These are phyloP conservation scores for Corylus heterophylla DNA, from an alignment of 306 rosid species.

Conservation along the genomic window DNA sequence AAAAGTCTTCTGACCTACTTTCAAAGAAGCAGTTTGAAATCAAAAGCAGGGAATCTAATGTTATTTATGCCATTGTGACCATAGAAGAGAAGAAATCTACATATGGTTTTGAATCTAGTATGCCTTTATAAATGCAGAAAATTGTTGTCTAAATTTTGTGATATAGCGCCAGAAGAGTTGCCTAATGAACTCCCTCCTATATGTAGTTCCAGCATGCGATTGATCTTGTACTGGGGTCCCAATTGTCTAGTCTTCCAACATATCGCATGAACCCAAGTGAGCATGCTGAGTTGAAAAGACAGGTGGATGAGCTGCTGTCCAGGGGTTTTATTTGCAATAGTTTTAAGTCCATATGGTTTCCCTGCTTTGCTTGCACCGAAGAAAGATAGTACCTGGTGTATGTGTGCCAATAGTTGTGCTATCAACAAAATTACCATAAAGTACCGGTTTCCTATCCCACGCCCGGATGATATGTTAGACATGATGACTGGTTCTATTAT, in stretches of 20 bases:
- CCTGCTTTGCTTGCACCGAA: not conserved
- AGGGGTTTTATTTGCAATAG: not conserved
- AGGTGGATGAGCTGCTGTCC: not conserved
- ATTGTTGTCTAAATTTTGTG: not conserved
- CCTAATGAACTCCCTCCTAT: not conserved
- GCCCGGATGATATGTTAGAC: not conserved
- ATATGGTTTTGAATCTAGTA: not conserved
- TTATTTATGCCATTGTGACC: not conserved
- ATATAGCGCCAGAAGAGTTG: not conserved
- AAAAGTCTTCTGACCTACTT: not conserved
- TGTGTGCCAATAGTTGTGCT: not conserved
- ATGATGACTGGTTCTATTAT: not conserved
- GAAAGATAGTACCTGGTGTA: not conserved
- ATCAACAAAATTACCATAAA: not conserved
- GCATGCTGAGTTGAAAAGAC: not conserved
- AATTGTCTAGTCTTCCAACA: no score
- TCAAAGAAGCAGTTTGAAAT: not conserved
- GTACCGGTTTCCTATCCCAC: not conserved
- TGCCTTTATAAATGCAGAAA: not conserved
- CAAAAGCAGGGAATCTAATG: not conserved
- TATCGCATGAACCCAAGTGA: not conserved
- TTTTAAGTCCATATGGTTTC: not conserved
- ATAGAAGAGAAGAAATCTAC: not conserved
- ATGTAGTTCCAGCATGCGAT: not conserved
- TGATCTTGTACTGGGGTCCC: not conserved